Evolutionary conservation across 768 basidiomycete species (phyloP).

Genomic region (Mycena belliarum): DNA sequence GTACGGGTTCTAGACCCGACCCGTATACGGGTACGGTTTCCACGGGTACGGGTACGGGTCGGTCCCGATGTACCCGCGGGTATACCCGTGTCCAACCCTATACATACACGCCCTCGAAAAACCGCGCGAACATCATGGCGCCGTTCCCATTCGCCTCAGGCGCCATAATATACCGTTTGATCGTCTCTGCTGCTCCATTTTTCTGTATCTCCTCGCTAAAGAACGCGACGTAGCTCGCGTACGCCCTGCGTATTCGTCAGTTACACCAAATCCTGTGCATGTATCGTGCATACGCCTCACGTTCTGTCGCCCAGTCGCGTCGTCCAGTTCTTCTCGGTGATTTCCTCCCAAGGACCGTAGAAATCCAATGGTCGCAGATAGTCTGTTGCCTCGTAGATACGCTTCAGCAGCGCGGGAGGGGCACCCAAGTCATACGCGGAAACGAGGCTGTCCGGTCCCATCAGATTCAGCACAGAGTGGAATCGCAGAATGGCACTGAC

Average conservation of each 20-base stretch:
- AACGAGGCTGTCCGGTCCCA: slow-evolving; percentile 28
- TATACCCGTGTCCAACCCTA: no score
- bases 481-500: slow-evolving; percentile 26
- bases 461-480: no score
- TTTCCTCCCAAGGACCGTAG: slow-evolving; percentile 25
- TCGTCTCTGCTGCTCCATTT: not conserved
- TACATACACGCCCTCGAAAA: slow-evolving; percentile 11
- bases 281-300: slow-evolving; percentile 23
- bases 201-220: slow-evolving; percentile 1
- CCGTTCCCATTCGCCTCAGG: slow-evolving; percentile 19
- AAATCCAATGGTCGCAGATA: slow-evolving; percentile 29
- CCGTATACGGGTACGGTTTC: no score
- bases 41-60: no score
- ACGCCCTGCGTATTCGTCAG: not conserved
- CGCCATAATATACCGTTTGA: slow-evolving; percentile 4
- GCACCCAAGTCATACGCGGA: slow-evolving; percentile 47
- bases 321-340: slow-evolving; percentile 35
- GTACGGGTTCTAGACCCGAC: no score
- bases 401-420: slow-evolving; percentile 31
- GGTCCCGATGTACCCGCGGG: no score
- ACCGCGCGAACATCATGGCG: slow-evolving; percentile 11
- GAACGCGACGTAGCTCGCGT: slow-evolving; percentile 15
- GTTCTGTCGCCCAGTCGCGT: slow-evolving; percentile 37
- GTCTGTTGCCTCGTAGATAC: slow-evolving; percentile 33
- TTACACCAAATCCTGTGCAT: not conserved